These are phyloP conservation scores for Saturnispora serradocipensis DNA, from an alignment of 805 yeast genomes.

Conservation along the genomic window DNA sequence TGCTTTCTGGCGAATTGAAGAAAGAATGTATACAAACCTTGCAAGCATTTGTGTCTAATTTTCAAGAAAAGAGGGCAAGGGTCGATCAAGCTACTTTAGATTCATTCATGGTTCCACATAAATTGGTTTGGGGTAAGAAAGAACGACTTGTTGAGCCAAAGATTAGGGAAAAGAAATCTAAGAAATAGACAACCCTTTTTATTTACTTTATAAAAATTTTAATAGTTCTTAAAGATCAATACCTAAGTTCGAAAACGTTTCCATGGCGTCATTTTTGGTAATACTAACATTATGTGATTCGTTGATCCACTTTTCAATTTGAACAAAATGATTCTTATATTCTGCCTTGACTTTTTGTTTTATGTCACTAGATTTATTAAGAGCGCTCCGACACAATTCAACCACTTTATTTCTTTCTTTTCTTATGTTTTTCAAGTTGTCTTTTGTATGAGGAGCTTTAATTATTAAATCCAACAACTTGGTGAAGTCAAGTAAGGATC, in stretches of 20 bases:
- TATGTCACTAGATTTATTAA: not conserved
- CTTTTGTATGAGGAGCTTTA: conserved; percentile 1
- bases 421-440: not conserved
- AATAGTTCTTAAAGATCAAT: conserved; percentile 1
- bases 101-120: conserved; percentile 77
- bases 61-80: conserved; percentile 68
- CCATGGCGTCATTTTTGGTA: conserved; percentile 7
- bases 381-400: not conserved
- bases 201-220: not conserved
- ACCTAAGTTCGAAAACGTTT: conserved; percentile 1
- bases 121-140: conserved; percentile 62
- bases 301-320: conserved; percentile 13
- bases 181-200: conserved; percentile 11
- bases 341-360: conserved; percentile 1
- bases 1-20: conserved; percentile 91
- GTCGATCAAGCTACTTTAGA: conserved; percentile 55
- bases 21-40: conserved; percentile 71
- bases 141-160: conserved; percentile 69
- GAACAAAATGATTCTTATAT: conserved; percentile 7
- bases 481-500: conserved; percentile 17
- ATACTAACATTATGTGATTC: conserved; percentile 13
- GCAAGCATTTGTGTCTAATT: conserved; percentile 67
- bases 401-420: not conserved
- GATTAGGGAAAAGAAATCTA: conserved; percentile 35
- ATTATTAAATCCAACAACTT: conserved; percentile 14